Base-by-base conservation (phyloP, 164 flowering plant genomes). In the Tetracentron sinense region DNA sequence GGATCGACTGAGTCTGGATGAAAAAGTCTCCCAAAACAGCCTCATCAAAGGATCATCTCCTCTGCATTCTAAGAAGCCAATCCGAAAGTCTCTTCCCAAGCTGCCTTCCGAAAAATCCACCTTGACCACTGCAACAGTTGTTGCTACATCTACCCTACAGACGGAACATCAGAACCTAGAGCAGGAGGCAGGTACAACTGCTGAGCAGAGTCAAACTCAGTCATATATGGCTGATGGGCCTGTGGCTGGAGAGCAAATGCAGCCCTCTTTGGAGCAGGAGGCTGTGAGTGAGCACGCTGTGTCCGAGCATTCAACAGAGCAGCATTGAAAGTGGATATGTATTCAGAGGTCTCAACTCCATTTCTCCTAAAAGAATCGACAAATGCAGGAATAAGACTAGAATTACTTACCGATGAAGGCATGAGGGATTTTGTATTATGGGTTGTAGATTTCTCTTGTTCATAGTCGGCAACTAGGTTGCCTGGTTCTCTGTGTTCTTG, bases 31-130 rank as follows among this genome's bases (percentile, higher is more conserved):
- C 47, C 77, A 65, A 42, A 77, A 60, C 48, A 77, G 56, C 58
- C 38, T 71, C 42, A 23, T 66, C 26, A 84, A 81, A 76, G 85
- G 70, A 54, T 47, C 61, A 44, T 42, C 75, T 4, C 63, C 82
- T 46, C 78, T 61, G 33, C 72, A 72, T 44, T 23, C 65, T 7
- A 86, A 82, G 80, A 88, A 82, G 77, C 90, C 96, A 48, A 74
- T 31, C 28, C 66, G 98, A 46, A 89, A 83, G 73, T 94, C 97
- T 56, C 93, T 94, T 72, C 96, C 98, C 46, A 85, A 73, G 71
- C 76, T 90, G 52, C 96, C 96, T 25, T 89, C 96, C 50, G 79
- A 91, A 62, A 87, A 74, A 69, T 66, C 81, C 58, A 68, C 66
- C 20, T 68, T 79, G 48, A 67, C 80, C 54, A 65, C 52, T 66